Conservation (phyloP, 1,139 yeast species). For the Schizosaccharomyces versatilis region DNA sequence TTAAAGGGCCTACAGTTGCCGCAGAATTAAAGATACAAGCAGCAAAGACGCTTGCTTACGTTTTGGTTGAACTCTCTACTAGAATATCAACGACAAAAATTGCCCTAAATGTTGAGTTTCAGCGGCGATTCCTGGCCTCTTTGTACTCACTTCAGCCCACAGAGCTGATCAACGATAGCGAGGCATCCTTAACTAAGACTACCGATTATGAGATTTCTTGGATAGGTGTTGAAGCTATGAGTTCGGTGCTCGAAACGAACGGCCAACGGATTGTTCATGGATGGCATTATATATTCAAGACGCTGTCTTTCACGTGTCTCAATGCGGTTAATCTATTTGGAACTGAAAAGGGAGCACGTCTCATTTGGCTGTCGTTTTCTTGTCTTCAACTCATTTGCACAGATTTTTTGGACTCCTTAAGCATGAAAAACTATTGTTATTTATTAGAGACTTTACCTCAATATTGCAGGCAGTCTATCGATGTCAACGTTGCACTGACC, state of each 20-base stretch:
- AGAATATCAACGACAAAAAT: neutral
- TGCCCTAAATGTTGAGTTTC: neutral
- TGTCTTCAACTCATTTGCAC: conserved; percentile 1
- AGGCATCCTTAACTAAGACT: neutral
- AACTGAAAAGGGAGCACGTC: neutral
- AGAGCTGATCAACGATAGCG: neutral
- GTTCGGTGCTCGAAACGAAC: neutral
- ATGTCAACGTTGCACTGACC: conserved; percentile 1
- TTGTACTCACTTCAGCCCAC: neutral
- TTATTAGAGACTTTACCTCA: neutral
- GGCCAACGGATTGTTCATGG: neutral
- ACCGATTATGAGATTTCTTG: neutral
- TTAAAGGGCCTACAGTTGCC: neutral
- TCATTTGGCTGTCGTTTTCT: neutral
- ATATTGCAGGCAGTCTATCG: neutral
- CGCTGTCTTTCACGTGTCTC: neutral
- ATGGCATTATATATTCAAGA: neutral
- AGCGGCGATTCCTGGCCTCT: neutral
- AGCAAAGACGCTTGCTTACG: neutral
- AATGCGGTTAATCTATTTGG: neutral
- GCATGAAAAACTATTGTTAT: neutral
- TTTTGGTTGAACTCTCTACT: neutral
- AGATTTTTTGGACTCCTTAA: conserved; percentile 1
- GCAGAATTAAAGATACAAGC: neutral
- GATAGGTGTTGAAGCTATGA: neutral